A percentile compares a stretch with the other conserved stretches of the same genome.
Conservation (phyloP, 1,139 yeast species). For the Suhomyces wounanorum region DNA sequence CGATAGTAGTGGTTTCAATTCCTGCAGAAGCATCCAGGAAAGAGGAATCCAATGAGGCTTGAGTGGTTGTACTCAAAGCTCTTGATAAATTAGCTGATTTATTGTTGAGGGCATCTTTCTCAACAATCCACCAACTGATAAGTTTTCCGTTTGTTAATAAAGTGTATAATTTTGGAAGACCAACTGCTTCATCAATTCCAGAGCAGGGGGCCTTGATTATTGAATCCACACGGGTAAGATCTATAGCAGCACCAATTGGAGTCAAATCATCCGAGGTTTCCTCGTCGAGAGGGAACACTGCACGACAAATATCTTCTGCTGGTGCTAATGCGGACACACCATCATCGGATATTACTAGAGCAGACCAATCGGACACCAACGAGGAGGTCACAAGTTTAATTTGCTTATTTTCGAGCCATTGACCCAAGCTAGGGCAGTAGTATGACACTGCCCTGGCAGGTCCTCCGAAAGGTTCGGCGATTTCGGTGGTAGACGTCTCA, state of each 20-base stretch:
- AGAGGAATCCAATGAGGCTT: neutral
- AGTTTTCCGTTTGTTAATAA: slow-evolving; percentile 65
- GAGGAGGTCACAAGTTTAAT: slow-evolving; percentile 56
- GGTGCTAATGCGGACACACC: slow-evolving; percentile 35
- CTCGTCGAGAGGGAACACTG: slow-evolving; percentile 69
- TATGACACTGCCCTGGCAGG: slow-evolving; percentile 51
- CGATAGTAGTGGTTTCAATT: neutral
- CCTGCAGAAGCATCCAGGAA: neutral
- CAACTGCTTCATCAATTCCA: slow-evolving; percentile 54
- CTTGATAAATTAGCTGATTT: slow-evolving; percentile 24
- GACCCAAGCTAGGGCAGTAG: slow-evolving; percentile 43
- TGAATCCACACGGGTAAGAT: slow-evolving; percentile 45
- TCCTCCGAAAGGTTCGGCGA: slow-evolving; percentile 59
- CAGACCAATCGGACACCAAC: slow-evolving; percentile 53
- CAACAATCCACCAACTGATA: slow-evolving; percentile 66
- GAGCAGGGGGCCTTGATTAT: slow-evolving; percentile 54
- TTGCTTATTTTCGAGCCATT: slow-evolving; percentile 42
- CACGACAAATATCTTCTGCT: slow-evolving; percentile 67
- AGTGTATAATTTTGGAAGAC: slow-evolving; percentile 63
- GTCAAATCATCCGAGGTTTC: slow-evolving; percentile 67
- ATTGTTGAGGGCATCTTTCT: slow-evolving; percentile 46
- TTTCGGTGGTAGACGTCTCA: slow-evolving; percentile 38
- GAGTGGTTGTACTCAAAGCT: slow-evolving; percentile 12
- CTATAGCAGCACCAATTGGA: slow-evolving; percentile 69
- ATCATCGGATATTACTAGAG: slow-evolving; percentile 34